Evolutionary conservation across 2,329 filamentous ascomycete genomes (phyloP).

Genomic region (Venturia pyrina): DNA sequence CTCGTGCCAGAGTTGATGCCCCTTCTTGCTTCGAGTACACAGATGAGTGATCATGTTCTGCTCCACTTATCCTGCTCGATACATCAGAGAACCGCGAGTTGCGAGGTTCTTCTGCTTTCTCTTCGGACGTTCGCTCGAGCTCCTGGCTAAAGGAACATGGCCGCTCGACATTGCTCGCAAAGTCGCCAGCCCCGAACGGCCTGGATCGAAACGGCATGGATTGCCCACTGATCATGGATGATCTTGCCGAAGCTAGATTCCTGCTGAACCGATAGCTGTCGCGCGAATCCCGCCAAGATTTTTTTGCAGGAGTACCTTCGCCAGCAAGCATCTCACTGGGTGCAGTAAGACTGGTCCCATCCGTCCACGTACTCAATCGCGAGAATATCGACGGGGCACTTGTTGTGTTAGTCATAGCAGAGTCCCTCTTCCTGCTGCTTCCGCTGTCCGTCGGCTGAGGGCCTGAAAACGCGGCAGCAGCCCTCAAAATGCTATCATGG

Average conservation of each 20-base stretch:
- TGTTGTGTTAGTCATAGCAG: conserved; percentile 9
- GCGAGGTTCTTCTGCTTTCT: not conserved
- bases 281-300: conserved; percentile 6
- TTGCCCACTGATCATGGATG: conserved; percentile 9
- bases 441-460: conserved; percentile 2
- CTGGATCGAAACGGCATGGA: conserved; percentile 9
- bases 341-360: conserved; percentile 6
- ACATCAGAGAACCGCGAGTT: not conserved
- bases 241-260: conserved; percentile 6
- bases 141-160: not conserved
- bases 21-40: not conserved
- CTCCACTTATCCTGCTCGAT: not conserved
- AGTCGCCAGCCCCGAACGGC: conserved; percentile 1
- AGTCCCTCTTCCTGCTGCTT: conserved; percentile 8
- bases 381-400: conserved; percentile 9
- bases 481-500: conserved; percentile 1
- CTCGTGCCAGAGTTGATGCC: not conserved
- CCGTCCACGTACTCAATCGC: conserved; percentile 7
- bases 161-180: not conserved
- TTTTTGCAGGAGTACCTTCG: not conserved
- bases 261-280: conserved; percentile 8
- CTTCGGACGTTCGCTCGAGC: conserved; percentile 1
- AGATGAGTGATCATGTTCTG: not conserved
- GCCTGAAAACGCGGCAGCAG: conserved; percentile 2
- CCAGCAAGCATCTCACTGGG: conserved; percentile 9